A percentile compares a stretch with the other conserved stretches of the same genome.
phyloP scores from a whole-genome alignment of 176 grass and related monocot species.

The Themeda triandra region DNA sequence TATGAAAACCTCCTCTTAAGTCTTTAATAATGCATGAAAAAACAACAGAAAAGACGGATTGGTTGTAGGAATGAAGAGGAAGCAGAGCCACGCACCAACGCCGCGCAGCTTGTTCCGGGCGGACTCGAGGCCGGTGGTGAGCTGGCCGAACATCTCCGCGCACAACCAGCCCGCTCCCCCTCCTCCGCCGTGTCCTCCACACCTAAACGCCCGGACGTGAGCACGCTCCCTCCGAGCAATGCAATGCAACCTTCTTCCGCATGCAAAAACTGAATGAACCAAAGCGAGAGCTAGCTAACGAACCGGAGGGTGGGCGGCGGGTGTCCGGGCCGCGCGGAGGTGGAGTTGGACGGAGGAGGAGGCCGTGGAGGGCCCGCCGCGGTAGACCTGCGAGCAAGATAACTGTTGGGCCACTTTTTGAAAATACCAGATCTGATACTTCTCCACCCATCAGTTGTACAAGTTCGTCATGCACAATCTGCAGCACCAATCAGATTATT shows the following conservation, averaged over 20 bases:
- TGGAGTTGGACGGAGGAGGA: neutral
- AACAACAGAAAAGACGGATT: neutral
- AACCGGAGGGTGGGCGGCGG: neutral
- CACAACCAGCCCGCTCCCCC: slow-evolving; percentile 50
- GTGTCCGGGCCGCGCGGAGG: slow-evolving; percentile 1
- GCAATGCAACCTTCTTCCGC: neutral
- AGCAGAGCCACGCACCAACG: slow-evolving; percentile 42
- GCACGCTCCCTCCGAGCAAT: neutral
- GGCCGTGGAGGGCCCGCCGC: neutral
- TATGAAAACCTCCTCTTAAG: neutral
- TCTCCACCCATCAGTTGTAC: slow-evolving; percentile 93
- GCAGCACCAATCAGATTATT: slow-evolving; percentile 3
- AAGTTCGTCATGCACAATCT: slow-evolving; percentile 91
- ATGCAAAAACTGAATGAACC: neutral
- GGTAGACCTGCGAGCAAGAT: slow-evolving; percentile 83
- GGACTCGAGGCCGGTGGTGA: slow-evolving; percentile 85
- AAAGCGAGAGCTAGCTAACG: neutral
- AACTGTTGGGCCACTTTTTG: slow-evolving; percentile 71
- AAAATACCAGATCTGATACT: slow-evolving; percentile 82
- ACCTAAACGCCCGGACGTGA: neutral
- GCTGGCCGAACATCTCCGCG: slow-evolving; percentile 96
- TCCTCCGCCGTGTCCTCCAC: slow-evolving; percentile 21
- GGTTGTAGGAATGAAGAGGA: neutral
- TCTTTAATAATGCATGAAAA: neutral
- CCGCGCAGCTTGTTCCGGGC: slow-evolving; percentile 97